phyloP scores from a whole-genome alignment of 192 early-diverging fungal species.

The Funneliformis mosseae region DNA sequence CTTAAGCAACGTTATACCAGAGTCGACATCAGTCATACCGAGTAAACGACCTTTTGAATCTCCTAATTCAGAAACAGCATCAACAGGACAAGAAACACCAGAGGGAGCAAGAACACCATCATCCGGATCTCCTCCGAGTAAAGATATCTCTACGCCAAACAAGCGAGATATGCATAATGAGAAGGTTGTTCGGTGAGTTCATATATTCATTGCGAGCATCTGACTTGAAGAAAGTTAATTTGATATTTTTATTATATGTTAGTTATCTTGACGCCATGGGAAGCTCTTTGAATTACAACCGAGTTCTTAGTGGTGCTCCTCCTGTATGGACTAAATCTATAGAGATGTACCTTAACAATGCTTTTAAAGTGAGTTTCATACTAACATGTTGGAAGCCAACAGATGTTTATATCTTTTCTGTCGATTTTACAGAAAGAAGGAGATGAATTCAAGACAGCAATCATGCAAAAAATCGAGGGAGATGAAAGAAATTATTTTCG shows the following conservation, averaged over 20 bases:
- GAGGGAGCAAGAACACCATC: background rate
- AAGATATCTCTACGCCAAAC: constrained; percentile 5
- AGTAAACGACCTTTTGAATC: no score
- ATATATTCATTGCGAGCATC: background rate
- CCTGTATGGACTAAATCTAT: constrained; percentile 27
- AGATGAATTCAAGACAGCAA: constrained; percentile 19
- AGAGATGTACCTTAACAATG: constrained; percentile 15
- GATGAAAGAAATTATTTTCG: constrained; percentile 5
- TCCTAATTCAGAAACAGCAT: no score
- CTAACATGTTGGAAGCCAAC: no score
- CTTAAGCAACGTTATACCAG: no score
- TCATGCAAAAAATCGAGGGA: constrained; percentile 12
- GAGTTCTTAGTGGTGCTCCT: background rate
- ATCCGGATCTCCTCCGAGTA: background rate
- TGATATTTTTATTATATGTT: constrained; percentile 6
- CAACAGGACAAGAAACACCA: no score
- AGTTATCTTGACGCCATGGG: constrained; percentile 20
- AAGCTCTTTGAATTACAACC: background rate
- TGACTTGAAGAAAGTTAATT: constrained; percentile 21
- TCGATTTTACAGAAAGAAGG: background rate
- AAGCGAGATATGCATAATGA: constrained; percentile 8
- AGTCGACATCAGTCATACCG: no score
- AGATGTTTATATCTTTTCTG: background rate
- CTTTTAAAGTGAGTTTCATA: background rate
- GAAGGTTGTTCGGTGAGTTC: constrained; percentile 12